Conservation (phyloP, 2,329 filamentous ascomycete genomes). For the Xylariaceae sp. region DNA sequence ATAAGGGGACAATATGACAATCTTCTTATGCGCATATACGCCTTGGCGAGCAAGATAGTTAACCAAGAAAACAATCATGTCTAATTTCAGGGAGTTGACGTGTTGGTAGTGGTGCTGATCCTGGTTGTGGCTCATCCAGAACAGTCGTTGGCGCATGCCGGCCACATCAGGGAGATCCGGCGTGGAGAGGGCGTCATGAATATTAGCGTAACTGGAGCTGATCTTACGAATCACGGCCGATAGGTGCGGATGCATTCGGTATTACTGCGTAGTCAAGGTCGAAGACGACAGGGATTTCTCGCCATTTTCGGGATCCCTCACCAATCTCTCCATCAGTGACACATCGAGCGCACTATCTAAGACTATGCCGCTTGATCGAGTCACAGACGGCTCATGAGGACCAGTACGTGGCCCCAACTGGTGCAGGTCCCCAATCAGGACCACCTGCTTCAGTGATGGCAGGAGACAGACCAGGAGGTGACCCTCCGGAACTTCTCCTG, state of each 20-base stretch:
- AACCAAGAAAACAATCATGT: constrained; percentile 59
- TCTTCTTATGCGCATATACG: constrained; percentile 52
- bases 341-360: constrained; percentile 43
- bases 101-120: constrained; percentile 41
- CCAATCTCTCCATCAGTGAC: constrained; percentile 57
- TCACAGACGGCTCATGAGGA: constrained; percentile 50
- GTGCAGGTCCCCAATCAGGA: constrained; percentile 59
- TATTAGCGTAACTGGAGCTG: constrained; percentile 50
- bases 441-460: constrained; percentile 54
- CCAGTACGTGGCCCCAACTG: constrained; percentile 56
- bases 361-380: constrained; percentile 40
- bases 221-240: constrained; percentile 49
- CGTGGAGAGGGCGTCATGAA: constrained; percentile 43
- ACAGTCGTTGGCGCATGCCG: constrained; percentile 46
- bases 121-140: constrained; percentile 55
- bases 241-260: constrained; percentile 56
- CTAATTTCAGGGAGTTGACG: constrained; percentile 54
- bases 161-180: constrained; percentile 39
- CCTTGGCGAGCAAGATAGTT: constrained; percentile 63
- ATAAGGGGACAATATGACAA: constrained; percentile 67
- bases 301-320: constrained; percentile 24
- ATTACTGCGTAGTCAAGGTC: constrained; percentile 49
- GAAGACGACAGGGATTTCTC: constrained; percentile 28
- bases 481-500: constrained; percentile 61
- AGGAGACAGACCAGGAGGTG: constrained; percentile 56